Conservation (phyloP, 2,329 filamentous ascomycete species). For the Aspergillus pseudoviridinutans region DNA sequence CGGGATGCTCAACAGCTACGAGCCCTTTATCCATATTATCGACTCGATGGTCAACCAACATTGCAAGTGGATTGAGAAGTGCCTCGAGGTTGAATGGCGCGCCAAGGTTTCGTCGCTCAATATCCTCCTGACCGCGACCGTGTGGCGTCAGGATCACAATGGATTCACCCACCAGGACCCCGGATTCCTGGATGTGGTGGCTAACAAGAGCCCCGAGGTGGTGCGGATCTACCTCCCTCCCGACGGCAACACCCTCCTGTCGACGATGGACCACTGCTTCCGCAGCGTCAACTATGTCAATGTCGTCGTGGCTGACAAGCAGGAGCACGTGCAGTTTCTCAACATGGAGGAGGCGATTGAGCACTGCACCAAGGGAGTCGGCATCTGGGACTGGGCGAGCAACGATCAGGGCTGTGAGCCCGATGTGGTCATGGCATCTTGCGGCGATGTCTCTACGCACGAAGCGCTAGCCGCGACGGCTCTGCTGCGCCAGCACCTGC, state of each 20-base stretch:
- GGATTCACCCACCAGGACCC: slow-evolving; percentile 80
- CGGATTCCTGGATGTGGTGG: slow-evolving; percentile 73
- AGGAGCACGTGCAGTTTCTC: slow-evolving; percentile 73
- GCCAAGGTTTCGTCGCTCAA: slow-evolving; percentile 70
- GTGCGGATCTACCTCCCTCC: slow-evolving; percentile 78
- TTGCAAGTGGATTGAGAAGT: slow-evolving; percentile 83
- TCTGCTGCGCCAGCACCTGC: slow-evolving; percentile 66
- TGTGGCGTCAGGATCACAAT: slow-evolving; percentile 81
- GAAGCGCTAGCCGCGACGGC: slow-evolving; percentile 72
- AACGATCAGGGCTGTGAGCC: slow-evolving; percentile 67
- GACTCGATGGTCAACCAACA: slow-evolving; percentile 85
- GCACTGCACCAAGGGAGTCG: slow-evolving; percentile 74
- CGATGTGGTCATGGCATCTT: slow-evolving; percentile 71
- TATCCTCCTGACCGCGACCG: slow-evolving; percentile 72
- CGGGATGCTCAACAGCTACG: slow-evolving; percentile 74
- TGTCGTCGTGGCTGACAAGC: slow-evolving; percentile 75
- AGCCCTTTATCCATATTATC: slow-evolving; percentile 78
- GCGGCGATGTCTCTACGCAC: slow-evolving; percentile 70
- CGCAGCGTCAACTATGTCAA: slow-evolving; percentile 75
- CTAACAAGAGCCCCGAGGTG: slow-evolving; percentile 75
- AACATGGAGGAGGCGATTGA: slow-evolving; percentile 66
- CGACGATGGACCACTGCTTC: slow-evolving; percentile 72
- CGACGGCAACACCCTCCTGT: slow-evolving; percentile 73
- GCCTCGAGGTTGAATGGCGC: slow-evolving; percentile 73
- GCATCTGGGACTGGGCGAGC: slow-evolving; percentile 73